Percentiles rank a stretch among this genome's conserved stretches.
Evolutionary conservation across 192 early-diverging fungal species (phyloP).

Genomic region (Pilaira anomala): DNA sequence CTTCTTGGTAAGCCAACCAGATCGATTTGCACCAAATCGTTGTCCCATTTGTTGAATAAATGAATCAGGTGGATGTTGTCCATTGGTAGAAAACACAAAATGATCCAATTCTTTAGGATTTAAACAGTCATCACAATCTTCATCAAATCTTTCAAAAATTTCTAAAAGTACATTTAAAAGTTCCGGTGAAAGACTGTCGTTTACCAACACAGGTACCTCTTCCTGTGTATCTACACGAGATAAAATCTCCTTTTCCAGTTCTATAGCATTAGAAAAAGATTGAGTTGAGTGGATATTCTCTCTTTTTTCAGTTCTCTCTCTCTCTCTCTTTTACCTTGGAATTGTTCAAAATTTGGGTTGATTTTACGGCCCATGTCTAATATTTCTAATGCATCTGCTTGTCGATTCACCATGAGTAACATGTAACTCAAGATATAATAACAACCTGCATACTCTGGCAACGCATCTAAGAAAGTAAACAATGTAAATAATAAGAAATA

Average conservation of each 20-base stretch:
- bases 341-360: constrained; percentile 1
- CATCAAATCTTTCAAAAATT: constrained; percentile 1
- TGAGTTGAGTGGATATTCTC: no score
- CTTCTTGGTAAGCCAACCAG: constrained; percentile 1
- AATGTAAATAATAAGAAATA: no score
- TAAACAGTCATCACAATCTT: background rate
- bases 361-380: background rate
- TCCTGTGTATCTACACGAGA: background rate
- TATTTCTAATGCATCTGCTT: background rate
- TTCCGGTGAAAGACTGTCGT: constrained; percentile 9
- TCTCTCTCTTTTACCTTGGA: constrained; percentile 8
- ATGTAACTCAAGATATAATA: constrained; percentile 1
- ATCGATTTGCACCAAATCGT: constrained; percentile 9
- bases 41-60: constrained; percentile 14
- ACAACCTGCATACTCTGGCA: constrained; percentile 4
- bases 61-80: constrained; percentile 1
- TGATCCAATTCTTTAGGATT: constrained; percentile 5
- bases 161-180: constrained; percentile 12
- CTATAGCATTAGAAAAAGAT: background rate
- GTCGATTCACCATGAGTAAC: background rate
- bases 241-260: constrained; percentile 7
- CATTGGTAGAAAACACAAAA: constrained; percentile 13
- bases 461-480: background rate
- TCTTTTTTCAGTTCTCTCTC: no score
- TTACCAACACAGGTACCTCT: background rate